Base-by-base conservation (phyloP, 108 stramenopile species). In the Cyclotella atomus region DNA sequence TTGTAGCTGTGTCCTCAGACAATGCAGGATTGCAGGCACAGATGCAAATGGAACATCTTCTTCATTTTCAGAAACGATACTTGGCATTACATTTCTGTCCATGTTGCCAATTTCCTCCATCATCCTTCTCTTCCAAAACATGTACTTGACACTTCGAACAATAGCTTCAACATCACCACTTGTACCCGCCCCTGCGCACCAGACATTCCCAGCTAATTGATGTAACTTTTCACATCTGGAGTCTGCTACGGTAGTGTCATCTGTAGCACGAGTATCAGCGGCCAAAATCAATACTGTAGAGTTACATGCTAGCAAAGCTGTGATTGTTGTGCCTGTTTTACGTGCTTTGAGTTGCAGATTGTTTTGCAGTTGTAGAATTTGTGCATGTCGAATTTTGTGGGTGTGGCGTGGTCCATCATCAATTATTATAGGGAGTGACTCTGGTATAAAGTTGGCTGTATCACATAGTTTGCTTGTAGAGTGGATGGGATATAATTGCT, bases 241-340 rank as follows among this genome's bases (percentile, higher is more conserved):
- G 59, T 95, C 91, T n/a, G 93, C 93, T 41, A 95, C 93, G 21
- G 89, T 82, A 21, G 72, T 76, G n/a, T 67, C 86, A 35, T 83
- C 88, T 16, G 93, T 95, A 38, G 93, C 89, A 43, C 90, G 88
- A 27, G 93, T 91, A 61, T 94, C 93, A 47, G 93, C 87, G 8
- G 83, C 93, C 44, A 94, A 68, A 27, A 94, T 67, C 29, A 78
- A 14, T 35, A 71, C 65, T 24, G 70, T 78, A 6, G 68, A 70
- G 38, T 78, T 78, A 27, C 38, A 29, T 21, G 65, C 64, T 4
- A 78, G 56, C 43, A 77, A 62, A 21, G 77, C 76, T 19, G 84
- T 84, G 65, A 93, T 90, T 57, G 91, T 93, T 4, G 91, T 93
- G 34, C 91, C 91, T 1, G 91, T 93, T 46, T 65, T 71, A 17